Conservation (phyloP, 176 grass and related monocot genomes). For the Oryza glaberrima region DNA sequence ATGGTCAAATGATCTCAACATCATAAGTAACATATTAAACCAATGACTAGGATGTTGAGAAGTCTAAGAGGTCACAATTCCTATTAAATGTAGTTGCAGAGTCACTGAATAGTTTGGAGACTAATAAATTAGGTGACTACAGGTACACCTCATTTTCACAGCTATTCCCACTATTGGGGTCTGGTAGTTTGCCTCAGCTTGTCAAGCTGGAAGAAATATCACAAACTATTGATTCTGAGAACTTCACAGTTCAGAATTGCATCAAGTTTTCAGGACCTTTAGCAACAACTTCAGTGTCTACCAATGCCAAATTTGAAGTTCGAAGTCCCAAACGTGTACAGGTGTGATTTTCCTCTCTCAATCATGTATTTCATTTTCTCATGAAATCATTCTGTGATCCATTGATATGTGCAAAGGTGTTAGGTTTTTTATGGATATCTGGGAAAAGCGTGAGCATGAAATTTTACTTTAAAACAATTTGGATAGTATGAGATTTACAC, state of each 20-base stretch:
- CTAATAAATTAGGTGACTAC: slow-evolving; percentile 34
- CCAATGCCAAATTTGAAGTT: slow-evolving; percentile 97
- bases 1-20: slow-evolving; percentile 26
- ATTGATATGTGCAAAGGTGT: neutral
- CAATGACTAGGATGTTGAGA: neutral
- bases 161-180: slow-evolving; percentile 62
- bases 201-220: slow-evolving; percentile 95
- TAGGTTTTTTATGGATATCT: slow-evolving; percentile 13
- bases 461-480: neutral
- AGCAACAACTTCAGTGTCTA: slow-evolving; percentile 66
- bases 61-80: neutral
- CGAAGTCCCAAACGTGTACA: slow-evolving; percentile 92
- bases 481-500: neutral
- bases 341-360: slow-evolving; percentile 41
- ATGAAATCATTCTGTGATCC: slow-evolving; percentile 15
- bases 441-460: neutral
- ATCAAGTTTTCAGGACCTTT: slow-evolving; percentile 82
- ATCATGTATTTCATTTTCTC: neutral
- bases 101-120: neutral
- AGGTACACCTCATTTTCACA: slow-evolving; percentile 94
- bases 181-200: slow-evolving; percentile 67
- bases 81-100: neutral
- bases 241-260: slow-evolving; percentile 90
- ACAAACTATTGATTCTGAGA: slow-evolving; percentile 85
- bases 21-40: slow-evolving; percentile 9